These are phyloP conservation scores for Cystofilobasidium macerans DNA, from an alignment of 768 basidiomycete genomes.

Conservation along the genomic window DNA sequence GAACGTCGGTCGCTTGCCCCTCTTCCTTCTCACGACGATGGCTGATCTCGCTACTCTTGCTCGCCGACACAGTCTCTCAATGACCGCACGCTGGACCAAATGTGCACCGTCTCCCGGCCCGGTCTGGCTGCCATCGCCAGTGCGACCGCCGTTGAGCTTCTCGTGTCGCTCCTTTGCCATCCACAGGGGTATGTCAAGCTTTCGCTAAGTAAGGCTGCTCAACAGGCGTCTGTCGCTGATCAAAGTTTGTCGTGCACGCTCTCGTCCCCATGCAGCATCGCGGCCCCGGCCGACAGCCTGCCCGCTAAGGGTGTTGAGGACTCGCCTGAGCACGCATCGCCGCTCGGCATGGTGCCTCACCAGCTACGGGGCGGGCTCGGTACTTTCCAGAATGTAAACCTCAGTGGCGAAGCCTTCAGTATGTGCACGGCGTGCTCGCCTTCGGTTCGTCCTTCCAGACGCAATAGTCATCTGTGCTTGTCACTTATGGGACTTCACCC, in stretches of 20 bases:
- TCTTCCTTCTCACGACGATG: neutral
- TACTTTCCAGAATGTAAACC: conserved; percentile 70
- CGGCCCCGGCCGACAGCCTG: conserved; percentile 60
- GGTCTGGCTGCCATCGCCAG: conserved; percentile 87
- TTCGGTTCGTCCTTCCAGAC: conserved; percentile 42
- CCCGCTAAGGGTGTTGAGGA: conserved; percentile 29
- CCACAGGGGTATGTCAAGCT: conserved; percentile 55
- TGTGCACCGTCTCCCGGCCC: conserved; percentile 96
- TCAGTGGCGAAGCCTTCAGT: conserved; percentile 76
- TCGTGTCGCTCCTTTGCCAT: conserved; percentile 80
- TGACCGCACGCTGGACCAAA: conserved; percentile 91
- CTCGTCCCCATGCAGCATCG: conserved; percentile 32
- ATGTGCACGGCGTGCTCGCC: conserved; percentile 85
- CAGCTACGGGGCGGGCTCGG: conserved; percentile 83
- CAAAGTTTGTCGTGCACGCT: neutral
- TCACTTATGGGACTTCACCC: neutral
- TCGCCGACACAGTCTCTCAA: conserved; percentile 59
- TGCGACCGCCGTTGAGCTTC: conserved; percentile 81
- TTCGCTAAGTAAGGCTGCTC: neutral
- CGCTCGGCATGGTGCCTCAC: conserved; percentile 61
- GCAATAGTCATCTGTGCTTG: neutral
- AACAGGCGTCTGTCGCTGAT: neutral
- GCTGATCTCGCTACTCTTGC: neutral
- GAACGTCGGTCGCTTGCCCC: conserved; percentile 51
- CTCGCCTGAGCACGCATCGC: conserved; percentile 24